Evolutionary conservation across 176 grass and related monocot genomes (phyloP).

Genomic region (Otatea glauca): DNA sequence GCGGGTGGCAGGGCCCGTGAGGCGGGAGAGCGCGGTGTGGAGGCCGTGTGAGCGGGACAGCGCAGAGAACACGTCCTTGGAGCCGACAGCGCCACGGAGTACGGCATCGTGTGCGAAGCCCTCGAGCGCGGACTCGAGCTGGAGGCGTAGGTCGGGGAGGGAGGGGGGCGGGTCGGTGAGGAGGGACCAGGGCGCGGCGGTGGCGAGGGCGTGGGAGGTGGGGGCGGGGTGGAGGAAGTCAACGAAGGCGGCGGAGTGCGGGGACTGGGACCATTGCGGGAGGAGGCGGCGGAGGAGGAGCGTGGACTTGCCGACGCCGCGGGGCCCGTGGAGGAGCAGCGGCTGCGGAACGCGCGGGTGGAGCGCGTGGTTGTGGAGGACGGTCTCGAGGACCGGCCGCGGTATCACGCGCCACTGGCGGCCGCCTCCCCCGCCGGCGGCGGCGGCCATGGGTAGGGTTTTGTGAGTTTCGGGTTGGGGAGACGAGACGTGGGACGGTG

Average conservation of each 20-base stretch:
- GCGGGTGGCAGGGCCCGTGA: conserved; percentile 24
- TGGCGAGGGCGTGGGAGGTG: neutral
- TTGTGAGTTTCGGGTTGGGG: neutral
- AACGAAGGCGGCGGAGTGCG: conserved; percentile 73
- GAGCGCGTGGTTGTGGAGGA: conserved; percentile 85
- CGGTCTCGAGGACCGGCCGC: conserved; percentile 79
- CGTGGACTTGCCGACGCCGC: conserved; percentile 91
- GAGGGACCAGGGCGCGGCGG: conserved; percentile 51
- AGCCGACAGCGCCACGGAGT: conserved; percentile 62
- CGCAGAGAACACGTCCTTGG: conserved; percentile 69
- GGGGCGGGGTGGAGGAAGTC: conserved; percentile 58
- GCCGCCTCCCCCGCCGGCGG: conserved; percentile 37
- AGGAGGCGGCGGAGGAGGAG: conserved; percentile 84
- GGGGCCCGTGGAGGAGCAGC: conserved; percentile 82
- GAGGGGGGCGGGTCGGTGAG: conserved; percentile 9
- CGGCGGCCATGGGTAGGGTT: conserved; percentile 59
- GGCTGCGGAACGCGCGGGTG: conserved; percentile 75
- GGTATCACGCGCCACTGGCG: conserved; percentile 72
- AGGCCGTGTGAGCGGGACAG: conserved; percentile 74
- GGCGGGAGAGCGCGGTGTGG: conserved; percentile 57
- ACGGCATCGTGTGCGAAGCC: conserved; percentile 63
- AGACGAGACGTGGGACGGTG: neutral
- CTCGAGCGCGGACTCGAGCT: conserved; percentile 82
- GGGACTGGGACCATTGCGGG: conserved; percentile 75
- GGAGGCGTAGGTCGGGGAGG: conserved; percentile 57